A percentile compares a stretch with the other conserved stretches of the same genome.
These are phyloP conservation scores for Poterioochromonas sp. DNA, from an alignment of 352 stramenopile species.

Conservation along the genomic window DNA sequence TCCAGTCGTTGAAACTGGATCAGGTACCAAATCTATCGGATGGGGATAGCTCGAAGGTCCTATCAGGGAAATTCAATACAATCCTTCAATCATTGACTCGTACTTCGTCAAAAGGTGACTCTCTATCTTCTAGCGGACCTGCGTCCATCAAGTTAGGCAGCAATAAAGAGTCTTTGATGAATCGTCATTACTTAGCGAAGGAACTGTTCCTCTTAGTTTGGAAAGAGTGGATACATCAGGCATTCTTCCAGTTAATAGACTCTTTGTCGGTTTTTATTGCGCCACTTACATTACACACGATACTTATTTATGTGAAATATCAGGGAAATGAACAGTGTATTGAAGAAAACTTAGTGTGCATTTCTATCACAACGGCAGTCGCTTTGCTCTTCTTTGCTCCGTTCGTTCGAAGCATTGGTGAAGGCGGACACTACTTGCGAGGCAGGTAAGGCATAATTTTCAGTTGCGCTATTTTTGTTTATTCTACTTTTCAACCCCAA, in stretches of 20 bases:
- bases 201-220: constrained; percentile 15
- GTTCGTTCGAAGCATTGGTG: background rate
- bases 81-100: background rate
- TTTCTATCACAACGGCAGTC: background rate
- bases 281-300: background rate
- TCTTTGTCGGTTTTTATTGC: background rate
- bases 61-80: background rate
- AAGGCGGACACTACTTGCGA: background rate
- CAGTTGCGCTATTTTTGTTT: too few relatives aligned
- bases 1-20: background rate
- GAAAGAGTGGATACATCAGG: background rate
- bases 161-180: too few relatives aligned
- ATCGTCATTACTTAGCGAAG: background rate
- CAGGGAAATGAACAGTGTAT: background rate
- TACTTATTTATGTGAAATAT: background rate
- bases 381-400: background rate
- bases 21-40: background rate
- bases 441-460: too few relatives aligned
- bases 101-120: too few relatives aligned
- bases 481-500: too few relatives aligned
- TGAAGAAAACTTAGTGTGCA: background rate
- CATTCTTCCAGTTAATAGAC: constrained; percentile 5
- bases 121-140: too few relatives aligned
- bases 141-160: too few relatives aligned
- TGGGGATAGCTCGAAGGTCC: background rate